Evolutionary conservation across 768 basidiomycete genomes (phyloP), one percentile per base, ranked within the genome.

Genomic region (Leccinum obscurum): DNA sequence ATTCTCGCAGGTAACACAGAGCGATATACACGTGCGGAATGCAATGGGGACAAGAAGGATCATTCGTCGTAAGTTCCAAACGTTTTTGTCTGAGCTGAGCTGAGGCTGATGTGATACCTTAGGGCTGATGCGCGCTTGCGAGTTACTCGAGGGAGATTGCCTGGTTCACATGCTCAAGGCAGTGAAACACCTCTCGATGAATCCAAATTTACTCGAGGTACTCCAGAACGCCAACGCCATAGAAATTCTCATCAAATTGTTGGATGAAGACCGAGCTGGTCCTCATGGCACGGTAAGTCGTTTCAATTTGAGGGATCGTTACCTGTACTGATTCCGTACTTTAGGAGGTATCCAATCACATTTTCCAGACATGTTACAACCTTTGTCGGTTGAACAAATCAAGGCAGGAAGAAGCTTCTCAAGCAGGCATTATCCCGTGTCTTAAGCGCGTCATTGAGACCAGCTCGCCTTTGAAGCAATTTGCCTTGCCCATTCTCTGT

Each of bases 331-430:
- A 55, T 55, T 51, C 54, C 51, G 3, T 22, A 46, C 54, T 39
- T 35, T 24, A 98, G 93, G 96, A 99, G 84, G 91, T 98, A 75
- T 89, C 93, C 54, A 98, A 98, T 64, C 94, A 98, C 67, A 87
- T 97, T 61, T 95, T 98, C 82, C 95, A 97, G 75, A 94, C 95
- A 3, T 93, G 95, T 68, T 98, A 93, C 79, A 96, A 96, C 66
- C 87, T 99, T 17, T 98, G 95, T 71, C 86, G 95, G 6, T 78
- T 99, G 61, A 95, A 95, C 76, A 97, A 97, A 75, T 85, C 87
- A 3, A 81, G 97, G 54, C 96, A 98, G 73, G 97, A 98, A 75
- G 97, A 98, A 73, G 95, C 97, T 13, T 96, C 95, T 2, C 90
- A 95, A 69, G 93, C 93, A 8, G 96, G 95, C 11, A 93, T 97